A percentile compares a stretch with the other conserved stretches of the same genome.
These are phyloP conservation scores for Claviceps lovelessii DNA, from an alignment of 2,329 filamentous ascomycete species.

Conservation along the genomic window DNA sequence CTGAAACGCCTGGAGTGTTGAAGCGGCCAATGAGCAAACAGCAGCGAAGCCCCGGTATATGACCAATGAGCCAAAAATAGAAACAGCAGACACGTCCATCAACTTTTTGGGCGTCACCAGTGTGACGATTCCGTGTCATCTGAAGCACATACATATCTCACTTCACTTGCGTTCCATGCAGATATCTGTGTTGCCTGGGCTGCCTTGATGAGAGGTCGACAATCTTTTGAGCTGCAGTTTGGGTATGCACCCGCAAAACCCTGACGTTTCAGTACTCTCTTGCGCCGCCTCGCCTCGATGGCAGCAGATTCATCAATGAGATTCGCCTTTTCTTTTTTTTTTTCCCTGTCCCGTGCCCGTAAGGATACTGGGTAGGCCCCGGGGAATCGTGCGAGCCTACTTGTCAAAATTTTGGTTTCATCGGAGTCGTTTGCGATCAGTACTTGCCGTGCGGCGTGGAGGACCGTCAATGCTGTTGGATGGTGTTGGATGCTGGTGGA, in stretches of 20 bases:
- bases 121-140: neutral
- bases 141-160: neutral
- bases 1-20: slow-evolving; percentile 10
- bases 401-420: neutral
- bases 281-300: neutral
- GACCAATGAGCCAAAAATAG: slow-evolving; percentile 10
- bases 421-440: neutral
- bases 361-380: too few relatives aligned
- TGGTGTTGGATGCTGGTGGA: neutral
- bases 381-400: neutral
- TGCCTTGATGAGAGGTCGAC: neutral
- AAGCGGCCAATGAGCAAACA: slow-evolving; percentile 7
- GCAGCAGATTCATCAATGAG: neutral
- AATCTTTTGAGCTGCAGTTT: neutral
- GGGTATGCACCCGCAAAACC: neutral
- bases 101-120: neutral
- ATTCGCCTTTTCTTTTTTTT: neutral
- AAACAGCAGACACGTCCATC: neutral
- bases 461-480: neutral
- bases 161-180: neutral
- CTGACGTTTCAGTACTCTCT: neutral
- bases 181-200: neutral
- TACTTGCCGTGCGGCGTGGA: neutral
- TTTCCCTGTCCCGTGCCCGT: too few relatives aligned
- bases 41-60: neutral